Evolutionary conservation across 208 protist genomes (phyloP), one percentile per base, ranked within the genome.

Genomic region (Wallacemonas collosoma): DNA sequence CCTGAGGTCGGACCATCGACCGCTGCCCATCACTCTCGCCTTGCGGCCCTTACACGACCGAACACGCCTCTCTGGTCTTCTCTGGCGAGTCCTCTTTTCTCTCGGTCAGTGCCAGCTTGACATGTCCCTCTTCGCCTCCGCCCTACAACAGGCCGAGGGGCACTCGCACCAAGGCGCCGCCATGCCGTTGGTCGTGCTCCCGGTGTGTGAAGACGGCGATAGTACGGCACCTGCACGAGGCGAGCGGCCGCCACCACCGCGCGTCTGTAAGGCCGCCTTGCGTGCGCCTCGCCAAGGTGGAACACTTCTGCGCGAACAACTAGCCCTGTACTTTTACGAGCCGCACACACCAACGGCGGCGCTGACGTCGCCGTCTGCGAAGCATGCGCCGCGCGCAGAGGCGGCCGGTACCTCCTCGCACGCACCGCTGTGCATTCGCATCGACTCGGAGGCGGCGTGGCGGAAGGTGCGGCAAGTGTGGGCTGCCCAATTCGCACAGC

Each of bases 11-110:
- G 66, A 5, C 14, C 54, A 58, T 36, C 60, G 77, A 38, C 8
- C 6, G 47, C 72, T 87, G 2, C 87, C 83, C 26, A 73, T 88
- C 40, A 80, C 75, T 0, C 48, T 93, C 8, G 72, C 77, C 15
- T 77, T 93, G 35, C 81, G 82, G 3, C 80, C 84, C 1, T 70
- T 93, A 36, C 81, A 80, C n/a, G 55, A 47, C 3, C 83, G 83
- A 9, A 93, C 88, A 9, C 83, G 83, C 9, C 76, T 93, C 40
- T 76, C 79, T 0, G 88, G 88, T 3, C 56, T 93, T 40, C 64
- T 93, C 45, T 91, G 88, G 84, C 85, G 88, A 45, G 73, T 91
- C 15, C 82, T 77, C 51, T 69, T 69, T 39, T 43, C 51, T 14
- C 50, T 69, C 9, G 36, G 64, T 43, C 64, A 58, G 47, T 69